Evolutionary conservation across 805 yeast genomes (phyloP), one percentile per base, ranked within the genome.

Genomic region (Pichia nanzhaoensis): DNA sequence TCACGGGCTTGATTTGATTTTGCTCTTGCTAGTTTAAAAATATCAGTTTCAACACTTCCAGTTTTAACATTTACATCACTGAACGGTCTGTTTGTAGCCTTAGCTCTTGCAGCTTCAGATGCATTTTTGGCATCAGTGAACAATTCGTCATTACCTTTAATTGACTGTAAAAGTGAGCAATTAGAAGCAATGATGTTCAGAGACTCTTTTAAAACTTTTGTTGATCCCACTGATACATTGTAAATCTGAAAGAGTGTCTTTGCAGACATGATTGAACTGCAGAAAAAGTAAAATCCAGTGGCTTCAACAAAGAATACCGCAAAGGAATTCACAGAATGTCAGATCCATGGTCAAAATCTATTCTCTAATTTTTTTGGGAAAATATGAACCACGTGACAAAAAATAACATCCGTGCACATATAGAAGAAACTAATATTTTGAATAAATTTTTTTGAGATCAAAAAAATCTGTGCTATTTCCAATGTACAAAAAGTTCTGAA

Each of bases 11-110:
- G 28, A n/a, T 46, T 49, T 1, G 68, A 56, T 49, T 64, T 65
- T 16, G 55, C 52, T 32, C 55, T 55, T 2, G 70, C 69, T n/a
- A 58, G 44, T 42, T 55, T 58, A 37, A 55, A 66, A 34, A 66
- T 58, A 41, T 66, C 69, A 18, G 51, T 44, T 1, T 56, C 58
- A 13, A 39, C 10, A 18, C 48, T 46, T 4, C 41, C 48, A 28
- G 4, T 3, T 13, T 41, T 35, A 34, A 55, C 40, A 22, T 49
- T 53, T 10, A 19, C 31, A 13, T 42, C 32, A 36, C 51, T 39
- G 14, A 53, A 53, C 2, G 46, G 47, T 43, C 60, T 47, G 5
- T 48, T 42, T 2, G 37, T 41, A 8, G 47, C 44, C 12, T 45
- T 50, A 13, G 57, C 51, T 31, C 55, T 54, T 3, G 55, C 58